Conservation (phyloP, 805 yeast species). For the Debaryomyces hansenii region DNA sequence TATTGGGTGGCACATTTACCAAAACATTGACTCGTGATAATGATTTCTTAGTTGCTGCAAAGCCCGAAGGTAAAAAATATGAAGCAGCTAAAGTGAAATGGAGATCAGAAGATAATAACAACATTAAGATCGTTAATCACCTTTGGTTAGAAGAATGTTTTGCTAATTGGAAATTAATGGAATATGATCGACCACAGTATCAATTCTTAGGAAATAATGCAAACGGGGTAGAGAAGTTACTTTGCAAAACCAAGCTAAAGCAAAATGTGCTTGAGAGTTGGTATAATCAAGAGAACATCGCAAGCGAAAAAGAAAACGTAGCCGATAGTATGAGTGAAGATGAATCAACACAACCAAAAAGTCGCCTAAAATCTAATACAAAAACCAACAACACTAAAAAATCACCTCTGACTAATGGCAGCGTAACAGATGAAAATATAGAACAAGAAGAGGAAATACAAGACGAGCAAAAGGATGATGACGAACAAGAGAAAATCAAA, state of each 20-base stretch:
- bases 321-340: conserved; percentile 31
- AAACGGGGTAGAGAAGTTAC: conserved; percentile 41
- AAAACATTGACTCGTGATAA: conserved; percentile 62
- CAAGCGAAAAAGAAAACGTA: conserved; percentile 18
- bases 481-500: neutral
- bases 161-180: conserved; percentile 54
- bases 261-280: conserved; percentile 41
- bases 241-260: conserved; percentile 54
- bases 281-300: conserved; percentile 14
- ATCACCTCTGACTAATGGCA: neutral
- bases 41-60: conserved; percentile 71
- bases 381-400: neutral
- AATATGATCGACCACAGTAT: conserved; percentile 48
- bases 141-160: conserved; percentile 87
- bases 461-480: neutral
- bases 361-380: neutral
- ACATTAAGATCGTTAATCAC: conserved; percentile 66
- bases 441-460: conserved; percentile 17
- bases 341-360: conserved; percentile 13
- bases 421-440: conserved; percentile 3
- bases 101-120: conserved; percentile 32
- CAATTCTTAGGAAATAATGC: conserved; percentile 43
- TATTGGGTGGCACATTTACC: conserved; percentile 78
- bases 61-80: conserved; percentile 70
- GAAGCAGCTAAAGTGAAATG: conserved; percentile 66